Evolutionary conservation across 495 filamentous ascomycete species (phyloP).

Genomic region (Podospora australis): DNA sequence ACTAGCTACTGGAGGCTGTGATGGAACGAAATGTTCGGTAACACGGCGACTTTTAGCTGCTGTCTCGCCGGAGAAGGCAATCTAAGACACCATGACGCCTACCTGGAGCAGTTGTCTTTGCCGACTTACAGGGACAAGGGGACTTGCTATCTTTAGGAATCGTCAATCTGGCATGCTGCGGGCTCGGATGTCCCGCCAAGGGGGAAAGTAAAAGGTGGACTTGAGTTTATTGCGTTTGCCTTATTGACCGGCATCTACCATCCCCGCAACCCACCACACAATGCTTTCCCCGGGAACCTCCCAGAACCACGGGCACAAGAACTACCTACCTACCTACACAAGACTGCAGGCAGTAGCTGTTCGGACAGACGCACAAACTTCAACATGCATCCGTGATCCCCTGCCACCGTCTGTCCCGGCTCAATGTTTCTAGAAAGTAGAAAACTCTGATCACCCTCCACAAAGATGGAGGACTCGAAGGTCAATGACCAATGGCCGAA

Average conservation of each 20-base stretch:
- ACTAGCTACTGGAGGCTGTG: not conserved
- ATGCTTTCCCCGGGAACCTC: not conserved
- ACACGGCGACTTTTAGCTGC: conserved; percentile 7
- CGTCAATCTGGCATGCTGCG: conserved; percentile 9
- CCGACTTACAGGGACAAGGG: conserved; percentile 8
- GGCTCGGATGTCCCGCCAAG: conserved; percentile 1
- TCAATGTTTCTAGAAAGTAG: conserved; percentile 4
- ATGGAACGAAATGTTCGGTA: conserved; percentile 8
- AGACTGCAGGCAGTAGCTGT: not conserved
- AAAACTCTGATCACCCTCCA: not conserved
- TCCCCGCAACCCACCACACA: too few species aligned
- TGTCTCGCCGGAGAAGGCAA: conserved; percentile 1
- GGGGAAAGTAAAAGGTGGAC: too few species aligned
- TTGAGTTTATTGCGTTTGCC: not conserved
- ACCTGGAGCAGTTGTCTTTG: too few species aligned
- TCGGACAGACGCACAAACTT: not conserved
- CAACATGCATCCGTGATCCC: not conserved
- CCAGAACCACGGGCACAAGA: not conserved
- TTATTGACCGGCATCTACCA: not conserved
- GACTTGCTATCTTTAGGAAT: conserved; percentile 8
- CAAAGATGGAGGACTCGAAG: not conserved
- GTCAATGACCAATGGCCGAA: not conserved
- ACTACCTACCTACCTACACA: not conserved
- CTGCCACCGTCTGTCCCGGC: not conserved
- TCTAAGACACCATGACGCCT: conserved; percentile 23